Evolutionary conservation across 495 filamentous ascomycete species (phyloP), one percentile per base, ranked within the genome.

Genomic region (Trichoderma asperelloides): DNA sequence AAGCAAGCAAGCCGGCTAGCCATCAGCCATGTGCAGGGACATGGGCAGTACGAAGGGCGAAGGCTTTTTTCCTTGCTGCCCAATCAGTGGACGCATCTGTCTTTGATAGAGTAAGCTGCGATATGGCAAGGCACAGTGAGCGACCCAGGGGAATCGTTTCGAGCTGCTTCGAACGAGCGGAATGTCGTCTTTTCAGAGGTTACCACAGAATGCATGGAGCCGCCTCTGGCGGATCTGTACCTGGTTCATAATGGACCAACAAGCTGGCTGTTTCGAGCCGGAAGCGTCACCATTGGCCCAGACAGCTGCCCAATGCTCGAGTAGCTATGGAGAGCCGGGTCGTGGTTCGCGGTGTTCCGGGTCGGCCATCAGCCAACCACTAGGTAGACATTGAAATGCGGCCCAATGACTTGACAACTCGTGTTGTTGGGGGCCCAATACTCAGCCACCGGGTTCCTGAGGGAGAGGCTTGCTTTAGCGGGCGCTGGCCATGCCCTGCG

Each of bases 401-500:
- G 55, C 55, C 55, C 55, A 60, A 60, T 60, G 55, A 30, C 23
- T 60, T 60, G 55, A 13, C 55, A 60, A 27, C 55, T 60, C 21
- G 51, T 60, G 6, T 60, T 30, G 27, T 60, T 60, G 55, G 55
- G 47, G 55, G 55, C 49, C 49, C 23, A n/a, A 55, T n/a, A 25
- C 15, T 55, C 49, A 55, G 49, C 49, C 49, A 55, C 49, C 55
- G 55, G 55, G 55, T 60, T 60, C 55, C 55, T 60, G 55, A 60
- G 55, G 55, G 21, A 60, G 55, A 60, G 55, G 55, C 55, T 60
- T 60, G 55, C 55, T 8, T 60, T 60, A 60, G 55, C 49, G n/a
- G 49, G 15, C 55, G 4, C 25, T 60, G 55, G 27, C n/a, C n/a
- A 55, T n/a, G 49, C 25, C 23, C 55, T 27, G 55, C 55, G 55